Conservation (phyloP, 495 filamentous ascomycete species). For the Ascobolus immersus region DNA sequence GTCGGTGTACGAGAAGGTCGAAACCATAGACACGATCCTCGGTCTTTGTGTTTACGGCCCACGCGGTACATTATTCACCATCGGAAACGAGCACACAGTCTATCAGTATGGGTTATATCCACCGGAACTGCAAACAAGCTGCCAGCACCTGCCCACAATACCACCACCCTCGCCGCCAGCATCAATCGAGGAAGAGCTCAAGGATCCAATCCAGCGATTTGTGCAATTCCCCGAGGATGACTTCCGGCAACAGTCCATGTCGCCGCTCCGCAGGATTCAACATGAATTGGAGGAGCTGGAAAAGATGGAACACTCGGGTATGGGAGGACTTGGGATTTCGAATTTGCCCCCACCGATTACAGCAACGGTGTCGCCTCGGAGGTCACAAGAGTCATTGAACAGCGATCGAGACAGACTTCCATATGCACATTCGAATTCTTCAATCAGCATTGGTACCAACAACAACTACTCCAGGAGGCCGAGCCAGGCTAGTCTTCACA, state of each 20-base stretch:
- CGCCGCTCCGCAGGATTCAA: constrained; percentile 38
- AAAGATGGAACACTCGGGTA: constrained; percentile 23
- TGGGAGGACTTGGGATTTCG: constrained; percentile 19
- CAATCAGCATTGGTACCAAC: background rate
- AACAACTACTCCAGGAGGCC: too few relatives aligned
- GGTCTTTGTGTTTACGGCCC: constrained; percentile 75
- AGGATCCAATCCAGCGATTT: constrained; percentile 9
- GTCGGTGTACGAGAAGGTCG: constrained; percentile 65
- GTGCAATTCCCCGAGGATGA: constrained; percentile 28
- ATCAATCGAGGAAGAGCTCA: constrained; percentile 38
- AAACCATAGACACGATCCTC: constrained; percentile 54
- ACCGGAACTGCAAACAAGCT: constrained; percentile 51
- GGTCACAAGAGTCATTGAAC: constrained; percentile 12
- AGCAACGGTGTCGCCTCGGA: background rate
- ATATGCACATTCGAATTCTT: background rate
- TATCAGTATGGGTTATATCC: constrained; percentile 88
- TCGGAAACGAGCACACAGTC: constrained; percentile 63
- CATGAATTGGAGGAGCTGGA: constrained; percentile 32
- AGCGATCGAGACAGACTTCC: constrained; percentile 17
- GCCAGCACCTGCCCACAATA: constrained; percentile 53
- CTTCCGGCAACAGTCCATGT: constrained; percentile 26
- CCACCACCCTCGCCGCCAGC: constrained; percentile 55
- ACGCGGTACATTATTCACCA: constrained; percentile 71
- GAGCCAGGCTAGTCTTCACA: too few relatives aligned
- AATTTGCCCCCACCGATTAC: constrained; percentile 4